Base-by-base conservation (phyloP, 495 filamentous ascomycete genomes). In the Umbilicaria muhlenbergii region DNA sequence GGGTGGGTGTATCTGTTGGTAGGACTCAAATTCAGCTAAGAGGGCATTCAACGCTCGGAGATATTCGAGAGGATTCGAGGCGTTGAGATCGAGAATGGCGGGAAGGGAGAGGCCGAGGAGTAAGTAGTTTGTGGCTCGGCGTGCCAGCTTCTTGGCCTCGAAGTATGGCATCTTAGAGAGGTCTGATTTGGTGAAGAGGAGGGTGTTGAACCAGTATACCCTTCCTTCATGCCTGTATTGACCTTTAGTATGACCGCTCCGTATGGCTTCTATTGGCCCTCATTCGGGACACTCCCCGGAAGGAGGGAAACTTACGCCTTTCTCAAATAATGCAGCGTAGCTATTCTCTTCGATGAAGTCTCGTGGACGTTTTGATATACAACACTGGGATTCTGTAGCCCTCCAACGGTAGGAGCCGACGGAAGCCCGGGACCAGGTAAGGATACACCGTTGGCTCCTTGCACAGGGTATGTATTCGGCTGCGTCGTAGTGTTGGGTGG, bases 131-230 rank as follows among this genome's bases (percentile, higher is more conserved):
- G 86, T 88, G 32, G 92, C 88, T 45, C 78, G 80, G 36, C 86
- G 79, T 45, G 81, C 78, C 28, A 94, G 77, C 54, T 86, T 89
- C 50, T 77, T 75, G 19, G 74, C 59, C 49, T 91, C 81, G 53
- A 93, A 87, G 59, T 86, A 93, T 24, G 92, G 80, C 58, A 94
- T 76, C 47, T 75, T 80, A 28, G 72, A 62, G 28, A 96, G 70
- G 58, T 94, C 86, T 18, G 75, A 59, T 50, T 85, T 86, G 47
- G 83, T 80, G 60, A 94, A 94, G 58, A 91, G 78, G 36, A 95
- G 72, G 0, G 91, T 92, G 62, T 94, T 94, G 62, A 94, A 94
- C 87, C 89, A 96, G 66, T 94, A 95, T 17, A 94, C 78, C 41
- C 81, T 80, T 39, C 92, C 89, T 64, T 93, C 86, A 51, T 94